Base-by-base conservation (phyloP, 2,329 filamentous ascomycete genomes). In the Dendrostoma leiphaemia region DNA sequence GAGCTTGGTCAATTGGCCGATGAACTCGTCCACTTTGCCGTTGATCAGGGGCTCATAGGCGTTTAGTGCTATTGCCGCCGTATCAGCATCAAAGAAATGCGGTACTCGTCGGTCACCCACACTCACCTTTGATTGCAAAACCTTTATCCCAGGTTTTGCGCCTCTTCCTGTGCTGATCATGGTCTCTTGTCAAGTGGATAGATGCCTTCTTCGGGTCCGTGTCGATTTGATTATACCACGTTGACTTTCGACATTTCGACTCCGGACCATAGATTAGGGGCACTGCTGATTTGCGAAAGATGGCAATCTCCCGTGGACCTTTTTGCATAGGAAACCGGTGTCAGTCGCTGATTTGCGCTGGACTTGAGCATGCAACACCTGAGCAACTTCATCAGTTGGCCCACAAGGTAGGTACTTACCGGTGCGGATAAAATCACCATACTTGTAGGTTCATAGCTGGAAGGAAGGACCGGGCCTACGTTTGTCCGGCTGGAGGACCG, bases 201-300 rank as follows among this genome's bases (percentile, higher is more conserved):
- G 71, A 71, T 1, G 60, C 56, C 12, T 61, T 19, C 69, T 71
- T n/a, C 45, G 45, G 12, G 62, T 66, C 26, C 53, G 48, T 40
- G n/a, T 54, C 49, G 1, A 49, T 19, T 9, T 61, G 58, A 23
- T 69, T 67, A 58, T 79, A 79, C 67, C 69, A 78, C 0, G 65
- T 59, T 2, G 61, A 62, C 56, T 78, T 79, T 17, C 55, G 61
- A 31, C 72, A 75, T 57, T 65, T 65, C 2, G 73, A 65, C 24
- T 67, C 62, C 5, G 62, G 48, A 1, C 71, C 72, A 45, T 73
- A 73, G 12, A 76, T 67, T 2, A 53, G 17, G 13, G 56, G 45
- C 3, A 66, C 49, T 0, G 63, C 65, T 2, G 64, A 63, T 9
- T 54, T 58, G 31, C 64, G 58, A 4, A 48, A 60, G 51, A 60